Conservation (phyloP, 1,284 basidiomycete species). For the Meripilus lineatus region DNA sequence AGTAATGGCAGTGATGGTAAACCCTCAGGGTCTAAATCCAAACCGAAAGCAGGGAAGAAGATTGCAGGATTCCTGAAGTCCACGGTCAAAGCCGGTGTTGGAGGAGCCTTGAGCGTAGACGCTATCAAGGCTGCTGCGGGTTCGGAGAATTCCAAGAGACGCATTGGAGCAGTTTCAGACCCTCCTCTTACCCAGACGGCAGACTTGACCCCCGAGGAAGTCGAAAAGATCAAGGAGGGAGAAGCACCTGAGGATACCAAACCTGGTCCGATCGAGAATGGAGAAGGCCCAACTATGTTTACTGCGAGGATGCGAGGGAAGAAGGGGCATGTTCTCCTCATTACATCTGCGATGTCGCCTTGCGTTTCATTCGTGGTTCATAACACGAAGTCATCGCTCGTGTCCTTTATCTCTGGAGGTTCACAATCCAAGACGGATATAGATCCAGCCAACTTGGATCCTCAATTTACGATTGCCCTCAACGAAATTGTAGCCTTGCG, state of each 20-base stretch:
- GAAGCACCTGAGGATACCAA: background rate
- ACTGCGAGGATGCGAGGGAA: constrained; percentile 21
- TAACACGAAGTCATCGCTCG: constrained; percentile 10
- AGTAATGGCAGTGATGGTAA: background rate
- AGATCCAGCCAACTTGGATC: constrained; percentile 15
- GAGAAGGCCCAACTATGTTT: constrained; percentile 26
- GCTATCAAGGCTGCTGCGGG: constrained; percentile 24
- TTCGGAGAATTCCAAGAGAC: constrained; percentile 22
- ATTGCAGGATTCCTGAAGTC: constrained; percentile 20
- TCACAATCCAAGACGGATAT: constrained; percentile 10
- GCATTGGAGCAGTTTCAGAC: constrained; percentile 21
- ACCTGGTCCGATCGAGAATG: constrained; percentile 13
- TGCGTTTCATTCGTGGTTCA: constrained; percentile 23
- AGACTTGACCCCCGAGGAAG: background rate
- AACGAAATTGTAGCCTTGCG: constrained; percentile 20
- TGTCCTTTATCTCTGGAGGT: background rate
- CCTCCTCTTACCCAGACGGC: constrained; percentile 8
- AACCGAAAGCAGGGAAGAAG: constrained; percentile 18
- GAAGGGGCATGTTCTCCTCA: constrained; percentile 23
- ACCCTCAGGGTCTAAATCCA: constrained; percentile 7
- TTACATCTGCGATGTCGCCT: constrained; percentile 23
- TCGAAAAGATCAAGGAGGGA: background rate
- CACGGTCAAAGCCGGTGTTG: constrained; percentile 21
- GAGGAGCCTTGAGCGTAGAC: constrained; percentile 21
- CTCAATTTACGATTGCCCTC: constrained; percentile 22